Evolutionary conservation across 2,329 filamentous ascomycete species (phyloP), one percentile per base, ranked within the genome.

Genomic region (Arthrobotrys entomopaga): DNA sequence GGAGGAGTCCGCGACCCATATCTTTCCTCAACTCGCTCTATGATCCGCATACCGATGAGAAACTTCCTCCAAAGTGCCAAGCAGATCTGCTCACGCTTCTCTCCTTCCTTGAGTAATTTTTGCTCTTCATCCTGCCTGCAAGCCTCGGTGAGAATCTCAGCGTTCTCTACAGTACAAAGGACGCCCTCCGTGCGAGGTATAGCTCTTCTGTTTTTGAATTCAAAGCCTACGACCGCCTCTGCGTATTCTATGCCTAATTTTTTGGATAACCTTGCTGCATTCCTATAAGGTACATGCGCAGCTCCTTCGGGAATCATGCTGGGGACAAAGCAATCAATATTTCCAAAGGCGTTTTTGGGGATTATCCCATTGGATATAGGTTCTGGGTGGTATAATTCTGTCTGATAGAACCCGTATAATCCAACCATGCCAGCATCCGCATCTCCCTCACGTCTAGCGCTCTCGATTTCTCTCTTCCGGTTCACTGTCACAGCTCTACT

Each of bases 341-440:
- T 99, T 10, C 94, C 94, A 78, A 94, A 99, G 38, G 89, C 88
- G 78, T 99, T 99, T 81, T 95, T 96, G 0, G 70, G 95, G 5
- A 79, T 77, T 29, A 76, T 70, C 0, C 93, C 93, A 61, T 88
- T 82, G 2, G 90, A 84, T 0, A 98, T 89, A 0, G 92, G 89
- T 0, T 92, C 90, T 0, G 95, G 87, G 11, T 86, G 82, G 81
- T 96, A 98, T 0, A 89, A 75, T 13, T 90, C 85, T n/a, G 73
- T 79, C 38, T 79, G 78, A 29, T 71, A 76, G 22, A 84, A 80
- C 0, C 84, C 88, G 78, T 87, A 91, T 0, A 90, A 81, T 0
- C 81, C 83, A 4, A 74, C 63, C 8, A 66, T 15, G 0, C 70
- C 70, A 49, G 70, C 70, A 53, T 56, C 46, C 15, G 20, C n/a